Percentiles rank a stretch among this genome's conserved stretches.
These are phyloP conservation scores for Inonotus hispidus DNA, from an alignment of 1,284 basidiomycete genomes.

Conservation along the genomic window DNA sequence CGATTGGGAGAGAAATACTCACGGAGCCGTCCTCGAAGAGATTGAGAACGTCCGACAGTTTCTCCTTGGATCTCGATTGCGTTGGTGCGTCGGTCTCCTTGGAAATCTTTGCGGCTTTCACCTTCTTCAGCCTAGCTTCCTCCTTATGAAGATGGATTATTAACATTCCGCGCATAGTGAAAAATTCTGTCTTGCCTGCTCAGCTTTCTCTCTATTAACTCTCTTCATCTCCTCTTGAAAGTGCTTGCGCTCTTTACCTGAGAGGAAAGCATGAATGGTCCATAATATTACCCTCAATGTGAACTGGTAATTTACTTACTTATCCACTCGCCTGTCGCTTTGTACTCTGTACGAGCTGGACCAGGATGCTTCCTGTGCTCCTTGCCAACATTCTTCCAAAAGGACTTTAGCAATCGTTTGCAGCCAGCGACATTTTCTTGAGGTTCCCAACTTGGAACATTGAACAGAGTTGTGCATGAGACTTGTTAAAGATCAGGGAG, in stretches of 20 bases:
- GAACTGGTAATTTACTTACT: slow-evolving; percentile 31
- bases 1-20: neutral
- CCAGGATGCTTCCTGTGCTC: slow-evolving; percentile 47
- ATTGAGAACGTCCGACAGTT: neutral
- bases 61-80: neutral
- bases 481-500: neutral
- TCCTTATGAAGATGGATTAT: neutral
- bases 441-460: slow-evolving; percentile 57
- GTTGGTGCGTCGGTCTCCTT: slow-evolving; percentile 2
- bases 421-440: slow-evolving; percentile 48
- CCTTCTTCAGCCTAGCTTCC: slow-evolving; percentile 3
- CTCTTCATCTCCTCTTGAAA: slow-evolving; percentile 40
- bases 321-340: slow-evolving; percentile 45
- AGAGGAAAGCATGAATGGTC: neutral
- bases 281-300: neutral
- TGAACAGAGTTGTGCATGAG: slow-evolving; percentile 1
- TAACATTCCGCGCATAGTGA: neutral
- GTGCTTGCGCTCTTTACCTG: slow-evolving; percentile 37
- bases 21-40: slow-evolving; percentile 6
- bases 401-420: slow-evolving; percentile 47
- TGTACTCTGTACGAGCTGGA: slow-evolving; percentile 33
- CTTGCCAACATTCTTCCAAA: slow-evolving; percentile 57
- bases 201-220: slow-evolving; percentile 25
- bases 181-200: neutral
- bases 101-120: neutral